phyloP scores from a whole-genome alignment of 192 early-diverging fungal genomes.

The Podila verticillata region DNA sequence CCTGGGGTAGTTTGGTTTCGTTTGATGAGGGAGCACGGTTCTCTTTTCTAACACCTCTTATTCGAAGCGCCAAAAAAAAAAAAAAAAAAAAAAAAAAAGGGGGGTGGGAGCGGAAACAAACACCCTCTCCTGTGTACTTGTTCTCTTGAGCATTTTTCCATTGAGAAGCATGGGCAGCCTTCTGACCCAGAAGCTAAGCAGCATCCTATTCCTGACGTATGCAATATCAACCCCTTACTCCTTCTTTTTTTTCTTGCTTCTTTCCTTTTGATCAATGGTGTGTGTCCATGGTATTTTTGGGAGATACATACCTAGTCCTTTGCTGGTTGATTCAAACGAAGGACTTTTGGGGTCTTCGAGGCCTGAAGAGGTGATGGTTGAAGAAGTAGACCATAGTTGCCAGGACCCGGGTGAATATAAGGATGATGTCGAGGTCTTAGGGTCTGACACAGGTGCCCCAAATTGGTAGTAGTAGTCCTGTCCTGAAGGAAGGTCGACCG shows the following conservation, averaged over 20 bases:
- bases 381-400: constrained; percentile 22
- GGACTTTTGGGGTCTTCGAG: constrained; percentile 13
- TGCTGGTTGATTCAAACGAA: background rate
- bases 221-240: background rate
- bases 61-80: too few relatives aligned
- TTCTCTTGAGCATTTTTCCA: too few relatives aligned
- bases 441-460: background rate
- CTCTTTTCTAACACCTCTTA: too few relatives aligned
- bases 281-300: background rate
- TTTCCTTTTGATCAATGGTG: background rate
- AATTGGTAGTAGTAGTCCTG: background rate
- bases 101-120: too few relatives aligned
- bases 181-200: background rate
- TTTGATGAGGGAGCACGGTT: too few relatives aligned
- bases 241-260: background rate
- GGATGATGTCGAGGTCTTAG: background rate
- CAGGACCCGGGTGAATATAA: constrained; percentile 19
- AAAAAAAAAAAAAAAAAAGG: too few relatives aligned
- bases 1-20: background rate
- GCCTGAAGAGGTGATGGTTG: background rate
- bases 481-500: background rate
- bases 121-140: too few relatives aligned
- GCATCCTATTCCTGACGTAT: too few relatives aligned
- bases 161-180: background rate
- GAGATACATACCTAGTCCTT: background rate